These are phyloP conservation scores for Microcyclospora tardicrescens DNA, from an alignment of 2,329 filamentous ascomycete genomes.

Conservation along the genomic window DNA sequence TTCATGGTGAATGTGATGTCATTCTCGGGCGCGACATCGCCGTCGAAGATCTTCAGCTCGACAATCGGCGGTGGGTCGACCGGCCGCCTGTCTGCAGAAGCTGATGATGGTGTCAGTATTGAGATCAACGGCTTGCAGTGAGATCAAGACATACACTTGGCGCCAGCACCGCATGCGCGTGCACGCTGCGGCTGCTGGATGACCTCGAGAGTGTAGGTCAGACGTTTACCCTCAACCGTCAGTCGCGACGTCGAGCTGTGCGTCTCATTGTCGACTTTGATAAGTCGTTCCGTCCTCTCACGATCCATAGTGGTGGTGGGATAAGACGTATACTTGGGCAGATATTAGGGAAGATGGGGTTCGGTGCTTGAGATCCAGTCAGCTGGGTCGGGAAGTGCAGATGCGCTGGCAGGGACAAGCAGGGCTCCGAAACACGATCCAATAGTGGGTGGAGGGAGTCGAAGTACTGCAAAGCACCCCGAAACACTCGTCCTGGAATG, in stretches of 20 bases:
- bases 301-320: slow-evolving; percentile 12
- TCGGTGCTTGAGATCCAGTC: background rate
- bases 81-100: slow-evolving; percentile 75
- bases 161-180: slow-evolving; percentile 85
- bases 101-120: slow-evolving; percentile 31
- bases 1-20: slow-evolving; percentile 79
- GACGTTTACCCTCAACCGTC: slow-evolving; percentile 61
- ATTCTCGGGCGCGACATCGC: slow-evolving; percentile 33
- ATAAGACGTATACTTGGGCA: background rate
- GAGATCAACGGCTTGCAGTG: background rate
- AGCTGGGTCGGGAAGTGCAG: slow-evolving; percentile 1
- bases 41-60: slow-evolving; percentile 75
- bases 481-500: too few relatives aligned
- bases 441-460: too few relatives aligned
- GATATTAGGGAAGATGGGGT: background rate
- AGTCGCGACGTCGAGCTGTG: slow-evolving; percentile 40
- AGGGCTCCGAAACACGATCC: slow-evolving; percentile 1
- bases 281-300: slow-evolving; percentile 19
- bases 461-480: too few relatives aligned
- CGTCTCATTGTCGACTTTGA: slow-evolving; percentile 45
- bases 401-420: slow-evolving; percentile 3
- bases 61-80: slow-evolving; percentile 93
- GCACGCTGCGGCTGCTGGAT: slow-evolving; percentile 92
- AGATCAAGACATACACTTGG: slow-evolving; percentile 58
- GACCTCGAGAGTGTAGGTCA: slow-evolving; percentile 73